These are phyloP conservation scores for Dryas alaskensis DNA, from an alignment of 306 rosid genomes.

Conservation along the genomic window DNA sequence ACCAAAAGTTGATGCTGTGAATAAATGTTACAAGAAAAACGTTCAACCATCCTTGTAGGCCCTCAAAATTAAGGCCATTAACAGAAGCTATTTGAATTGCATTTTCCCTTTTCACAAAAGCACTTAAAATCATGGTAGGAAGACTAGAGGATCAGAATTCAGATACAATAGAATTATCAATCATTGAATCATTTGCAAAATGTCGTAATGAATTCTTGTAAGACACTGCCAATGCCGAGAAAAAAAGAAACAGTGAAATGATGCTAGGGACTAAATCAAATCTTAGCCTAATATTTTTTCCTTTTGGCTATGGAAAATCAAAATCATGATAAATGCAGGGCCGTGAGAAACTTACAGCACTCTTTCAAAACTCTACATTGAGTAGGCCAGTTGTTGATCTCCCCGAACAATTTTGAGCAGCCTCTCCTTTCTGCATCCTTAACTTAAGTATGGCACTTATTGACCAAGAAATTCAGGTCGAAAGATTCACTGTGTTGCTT, in stretches of 20 bases:
- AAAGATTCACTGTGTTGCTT: slow-evolving; percentile 11
- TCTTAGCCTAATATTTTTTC: slow-evolving; percentile 1
- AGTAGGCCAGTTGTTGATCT: slow-evolving; percentile 1
- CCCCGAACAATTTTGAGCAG: slow-evolving; percentile 3
- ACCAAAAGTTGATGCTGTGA: neutral
- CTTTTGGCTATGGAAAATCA: slow-evolving; percentile 7
- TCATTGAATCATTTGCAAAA: neutral
- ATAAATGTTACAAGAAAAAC: neutral
- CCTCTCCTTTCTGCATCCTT: slow-evolving; percentile 11
- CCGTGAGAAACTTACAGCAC: slow-evolving; percentile 19
- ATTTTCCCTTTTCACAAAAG: slow-evolving; percentile 1
- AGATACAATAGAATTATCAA: slow-evolving; percentile 7
- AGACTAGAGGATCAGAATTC: neutral
- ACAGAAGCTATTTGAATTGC: neutral
- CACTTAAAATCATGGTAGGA: neutral
- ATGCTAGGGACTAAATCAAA: neutral
- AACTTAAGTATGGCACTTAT: neutral
- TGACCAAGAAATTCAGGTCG: neutral
- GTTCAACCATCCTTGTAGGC: neutral
- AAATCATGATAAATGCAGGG: neutral
- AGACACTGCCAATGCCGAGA: neutral
- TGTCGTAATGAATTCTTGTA: neutral
- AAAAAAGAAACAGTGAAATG: neutral
- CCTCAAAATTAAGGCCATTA: neutral
- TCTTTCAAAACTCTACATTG: slow-evolving; percentile 10